Conservation (phyloP, 805 yeast genomes). For the Sugiyamaella smithiae region DNA sequence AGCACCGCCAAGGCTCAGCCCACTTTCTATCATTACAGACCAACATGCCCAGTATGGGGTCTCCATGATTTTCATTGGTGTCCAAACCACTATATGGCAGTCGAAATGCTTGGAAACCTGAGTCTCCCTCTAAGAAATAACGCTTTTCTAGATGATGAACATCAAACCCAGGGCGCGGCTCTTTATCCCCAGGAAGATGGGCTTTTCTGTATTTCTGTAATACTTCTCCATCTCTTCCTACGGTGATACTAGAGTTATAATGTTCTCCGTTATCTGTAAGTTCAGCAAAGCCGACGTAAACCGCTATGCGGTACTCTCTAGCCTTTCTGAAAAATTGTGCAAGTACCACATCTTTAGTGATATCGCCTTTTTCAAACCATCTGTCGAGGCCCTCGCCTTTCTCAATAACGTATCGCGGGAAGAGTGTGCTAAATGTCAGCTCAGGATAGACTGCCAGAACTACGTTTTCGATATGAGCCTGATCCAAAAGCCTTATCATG, state of each 20-base stretch:
- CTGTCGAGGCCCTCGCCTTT: constrained; percentile 37
- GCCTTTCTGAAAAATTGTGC: constrained; percentile 37
- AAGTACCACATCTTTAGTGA: constrained; percentile 28
- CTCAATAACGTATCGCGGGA: constrained; percentile 39
- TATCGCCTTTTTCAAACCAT: constrained; percentile 39
- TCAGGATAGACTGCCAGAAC: constrained; percentile 39
- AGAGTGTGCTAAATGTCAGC: constrained; percentile 37
- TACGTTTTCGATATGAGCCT: constrained; percentile 36
- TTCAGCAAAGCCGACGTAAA: constrained; percentile 40
- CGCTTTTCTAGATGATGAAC: constrained; percentile 41
- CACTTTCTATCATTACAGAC: constrained; percentile 44
- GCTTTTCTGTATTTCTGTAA: constrained; percentile 39
- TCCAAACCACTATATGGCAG: constrained; percentile 38
- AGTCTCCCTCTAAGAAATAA: constrained; percentile 39
- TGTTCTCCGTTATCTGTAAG: constrained; percentile 38
- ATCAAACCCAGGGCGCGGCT: constrained; percentile 33
- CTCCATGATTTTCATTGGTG: constrained; percentile 29
- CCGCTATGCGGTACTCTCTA: constrained; percentile 31
- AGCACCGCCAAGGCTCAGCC: constrained; percentile 44
- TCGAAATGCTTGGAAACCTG: constrained; percentile 38
- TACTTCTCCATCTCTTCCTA: constrained; percentile 34
- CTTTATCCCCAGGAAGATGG: constrained; percentile 39
- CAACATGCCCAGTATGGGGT: constrained; percentile 31
- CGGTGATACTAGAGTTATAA: constrained; percentile 36
- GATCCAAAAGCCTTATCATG: constrained; percentile 31